A percentile compares a stretch with the other conserved stretches of the same genome.
phyloP scores from a whole-genome alignment of 2,329 filamentous ascomycete genomes.

The Gyromitra esculenta region DNA sequence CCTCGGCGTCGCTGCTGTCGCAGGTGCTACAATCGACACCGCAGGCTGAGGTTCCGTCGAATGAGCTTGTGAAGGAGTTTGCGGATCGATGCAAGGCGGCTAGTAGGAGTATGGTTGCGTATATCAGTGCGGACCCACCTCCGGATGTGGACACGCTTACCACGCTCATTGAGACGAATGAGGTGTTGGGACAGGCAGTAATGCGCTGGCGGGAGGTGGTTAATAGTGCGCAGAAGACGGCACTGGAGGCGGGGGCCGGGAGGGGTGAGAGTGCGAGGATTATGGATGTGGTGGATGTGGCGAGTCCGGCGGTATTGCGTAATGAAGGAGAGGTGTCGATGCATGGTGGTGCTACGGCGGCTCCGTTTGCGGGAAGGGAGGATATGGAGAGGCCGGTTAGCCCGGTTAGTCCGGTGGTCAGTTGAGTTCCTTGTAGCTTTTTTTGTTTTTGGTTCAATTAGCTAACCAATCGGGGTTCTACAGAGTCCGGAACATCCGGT shows the following conservation, averaged over 20 bases:
- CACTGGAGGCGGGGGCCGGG: slow-evolving; percentile 62
- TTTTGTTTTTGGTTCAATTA: neutral
- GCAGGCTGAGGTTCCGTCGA: slow-evolving; percentile 75
- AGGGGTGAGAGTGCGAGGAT: slow-evolving; percentile 47
- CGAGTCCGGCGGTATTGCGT: slow-evolving; percentile 21
- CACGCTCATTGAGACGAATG: slow-evolving; percentile 91
- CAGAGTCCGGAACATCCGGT: slow-evolving; percentile 34
- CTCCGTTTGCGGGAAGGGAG: neutral
- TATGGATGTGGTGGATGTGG: slow-evolving; percentile 28
- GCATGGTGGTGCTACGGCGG: neutral
- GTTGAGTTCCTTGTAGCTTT: slow-evolving; percentile 12
- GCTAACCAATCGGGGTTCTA: neutral
- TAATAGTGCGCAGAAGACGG: slow-evolving; percentile 69
- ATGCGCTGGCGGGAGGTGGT: slow-evolving; percentile 86
- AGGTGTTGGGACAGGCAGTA: slow-evolving; percentile 82
- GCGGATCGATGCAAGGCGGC: slow-evolving; percentile 84
- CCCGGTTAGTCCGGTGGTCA: slow-evolving; percentile 52
- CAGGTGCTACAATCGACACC: slow-evolving; percentile 91
- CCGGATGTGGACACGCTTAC: slow-evolving; percentile 92
- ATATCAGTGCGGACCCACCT: slow-evolving; percentile 77
- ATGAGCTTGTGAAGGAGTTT: slow-evolving; percentile 94
- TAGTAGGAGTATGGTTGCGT: slow-evolving; percentile 81
- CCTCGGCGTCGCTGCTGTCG: slow-evolving; percentile 88
- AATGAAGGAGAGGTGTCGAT: neutral
- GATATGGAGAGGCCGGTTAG: slow-evolving; percentile 33